These are phyloP conservation scores for Acephala macrosclerotiorum DNA, from an alignment of 2,329 filamentous ascomycete species.

Conservation along the genomic window DNA sequence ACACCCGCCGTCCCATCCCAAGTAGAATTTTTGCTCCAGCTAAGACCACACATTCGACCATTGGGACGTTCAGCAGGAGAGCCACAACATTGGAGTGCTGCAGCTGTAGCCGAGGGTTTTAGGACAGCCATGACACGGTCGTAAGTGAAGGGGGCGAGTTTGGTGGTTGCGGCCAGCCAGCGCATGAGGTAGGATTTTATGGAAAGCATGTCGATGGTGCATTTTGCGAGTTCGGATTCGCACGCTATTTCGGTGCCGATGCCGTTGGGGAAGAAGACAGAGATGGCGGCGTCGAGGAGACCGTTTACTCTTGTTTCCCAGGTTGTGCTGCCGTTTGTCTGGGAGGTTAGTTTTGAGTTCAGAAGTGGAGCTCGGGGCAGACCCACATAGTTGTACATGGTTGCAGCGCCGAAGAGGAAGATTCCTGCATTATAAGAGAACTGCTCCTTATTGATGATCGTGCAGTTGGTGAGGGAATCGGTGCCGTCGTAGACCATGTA, in stretches of 20 bases:
- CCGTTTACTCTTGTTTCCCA: conserved; percentile 46
- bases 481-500: conserved; percentile 66
- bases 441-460: conserved; percentile 62
- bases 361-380: background rate
- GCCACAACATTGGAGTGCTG: conserved; percentile 67
- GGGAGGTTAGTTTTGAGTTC: conserved; percentile 38
- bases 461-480: conserved; percentile 57
- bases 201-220: conserved; percentile 65
- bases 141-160: conserved; percentile 63
- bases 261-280: conserved; percentile 42
- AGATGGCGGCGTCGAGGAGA: conserved; percentile 45
- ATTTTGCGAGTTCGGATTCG: conserved; percentile 67
- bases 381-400: conserved; percentile 55
- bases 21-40: conserved; percentile 54
- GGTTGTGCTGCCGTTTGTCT: conserved; percentile 47
- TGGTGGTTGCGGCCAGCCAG: conserved; percentile 62
- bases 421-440: conserved; percentile 74
- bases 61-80: conserved; percentile 46
- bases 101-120: conserved; percentile 62
- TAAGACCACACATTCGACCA: conserved; percentile 69
- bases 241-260: conserved; percentile 66
- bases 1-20: conserved; percentile 59
- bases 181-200: conserved; percentile 72
- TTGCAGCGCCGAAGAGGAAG: conserved; percentile 64
- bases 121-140: conserved; percentile 58